Base-by-base conservation (phyloP, 345 rosid genomes). In the Melastoma malabathricum region DNA sequence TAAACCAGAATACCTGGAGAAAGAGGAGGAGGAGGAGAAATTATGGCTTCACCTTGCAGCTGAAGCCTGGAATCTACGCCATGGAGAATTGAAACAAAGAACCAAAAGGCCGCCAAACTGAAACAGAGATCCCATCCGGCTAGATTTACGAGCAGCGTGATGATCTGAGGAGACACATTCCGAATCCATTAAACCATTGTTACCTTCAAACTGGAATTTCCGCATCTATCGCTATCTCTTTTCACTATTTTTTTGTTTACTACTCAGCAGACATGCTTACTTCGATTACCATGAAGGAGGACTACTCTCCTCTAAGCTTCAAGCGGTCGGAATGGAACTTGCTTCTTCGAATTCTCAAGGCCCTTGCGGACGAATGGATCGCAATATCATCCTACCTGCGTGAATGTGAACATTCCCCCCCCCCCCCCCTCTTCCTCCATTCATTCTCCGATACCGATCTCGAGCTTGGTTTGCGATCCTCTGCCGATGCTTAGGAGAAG, bases 311-410 rank as follows among this genome's bases (percentile, higher is more conserved):
- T 55, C 2, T 92, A 84, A 65, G 64, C 72, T 53, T 47, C 78
- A 9, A 75, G 69, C 65, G 78, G 80, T 58, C 59, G 77, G 56
- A 81, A 82, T 69, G 96, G 96, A 62, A 75, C 85, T 15, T 87
- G 87, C 68, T 74, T 63, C 62, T 92, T 87, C 58, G 98, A 92
- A 59, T 82, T 92, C 54, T 81, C 95, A 48, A 73, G 98, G 76
- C 88, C 98, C 47, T 74, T 87, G 69, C 80, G 98, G 67, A 87
- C 96, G 4, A 22, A 22, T 22, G 25, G 25, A 22, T 22, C 25
- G 4, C 27, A 78, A 92, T 67, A 86, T 69, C 50, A 75, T 84
- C 59, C 98, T 79, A 65, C 96, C 84, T 87, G 98, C 86, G 45
- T 62, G 75, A 60, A 23, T 23, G 53, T 41, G 4, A 22, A 22